Evolutionary conservation across 1,139 yeast species (phyloP).

Genomic region (Zygotorulaspora mrakii): DNA sequence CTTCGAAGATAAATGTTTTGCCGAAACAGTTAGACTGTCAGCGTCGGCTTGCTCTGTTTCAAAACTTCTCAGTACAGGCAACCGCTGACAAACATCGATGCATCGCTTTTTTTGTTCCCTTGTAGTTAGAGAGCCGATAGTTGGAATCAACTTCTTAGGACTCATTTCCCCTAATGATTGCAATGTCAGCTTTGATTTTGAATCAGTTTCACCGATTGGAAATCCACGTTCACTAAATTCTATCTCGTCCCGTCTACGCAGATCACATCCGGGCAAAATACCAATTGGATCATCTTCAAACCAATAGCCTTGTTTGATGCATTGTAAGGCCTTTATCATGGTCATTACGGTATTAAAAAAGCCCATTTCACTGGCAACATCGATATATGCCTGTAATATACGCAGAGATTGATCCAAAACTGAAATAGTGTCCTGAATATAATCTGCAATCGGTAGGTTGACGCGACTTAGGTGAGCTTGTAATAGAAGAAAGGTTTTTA

Average conservation of each 20-base stretch:
- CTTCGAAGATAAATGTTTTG: conserved; percentile 54
- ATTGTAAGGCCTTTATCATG: conserved; percentile 71
- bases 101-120: conserved; percentile 31
- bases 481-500: conserved; percentile 76
- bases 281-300: conserved; percentile 69
- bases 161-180: conserved; percentile 36
- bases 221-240: conserved; percentile 31
- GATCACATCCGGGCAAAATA: conserved; percentile 65
- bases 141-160: conserved; percentile 17
- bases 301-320: conserved; percentile 88
- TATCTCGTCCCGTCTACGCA: conserved; percentile 35
- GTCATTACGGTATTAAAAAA: conserved; percentile 56
- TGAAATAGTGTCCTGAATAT: conserved; percentile 87
- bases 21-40: conserved; percentile 42
- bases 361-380: conserved; percentile 83
- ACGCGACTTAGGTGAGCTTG: conserved; percentile 85
- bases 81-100: conserved; percentile 45
- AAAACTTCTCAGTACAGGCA: conserved; percentile 43
- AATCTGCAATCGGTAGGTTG: conserved; percentile 91
- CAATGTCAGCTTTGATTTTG: conserved; percentile 22
- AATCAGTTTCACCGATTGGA: conserved; percentile 14
- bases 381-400: conserved; percentile 87
- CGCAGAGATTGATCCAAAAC: conserved; percentile 93
- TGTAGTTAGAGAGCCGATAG: conserved; percentile 16
- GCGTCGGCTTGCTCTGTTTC: conserved; percentile 36